Conservation (phyloP, 1,284 basidiomycete genomes). For the Trametes sp. region DNA sequence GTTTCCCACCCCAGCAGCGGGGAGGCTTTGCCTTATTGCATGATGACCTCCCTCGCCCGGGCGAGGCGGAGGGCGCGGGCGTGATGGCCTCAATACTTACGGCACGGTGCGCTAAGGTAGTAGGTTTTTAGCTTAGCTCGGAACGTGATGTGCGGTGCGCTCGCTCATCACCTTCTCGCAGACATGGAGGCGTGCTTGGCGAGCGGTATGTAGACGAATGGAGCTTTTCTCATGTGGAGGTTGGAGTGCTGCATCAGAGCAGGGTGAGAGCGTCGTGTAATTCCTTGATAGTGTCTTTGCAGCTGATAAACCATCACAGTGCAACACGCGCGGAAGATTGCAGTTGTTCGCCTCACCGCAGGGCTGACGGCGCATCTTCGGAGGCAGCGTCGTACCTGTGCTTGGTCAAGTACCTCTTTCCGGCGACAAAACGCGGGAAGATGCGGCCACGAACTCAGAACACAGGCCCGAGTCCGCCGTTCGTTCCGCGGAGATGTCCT, state of each 20-base stretch:
- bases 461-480: conserved; percentile 18
- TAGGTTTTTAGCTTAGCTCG: conserved; percentile 14
- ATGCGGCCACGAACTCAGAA: neutral
- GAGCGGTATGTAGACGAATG: neutral
- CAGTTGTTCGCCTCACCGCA: neutral
- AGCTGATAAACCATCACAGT: conserved; percentile 15
- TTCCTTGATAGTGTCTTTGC: neutral
- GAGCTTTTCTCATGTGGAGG: neutral
- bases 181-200: neutral
- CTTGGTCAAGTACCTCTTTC: neutral
- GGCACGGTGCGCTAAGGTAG: conserved; percentile 6
- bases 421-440: neutral
- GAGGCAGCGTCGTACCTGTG: neutral
- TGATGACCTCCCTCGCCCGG: conserved; percentile 9
- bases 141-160: conserved; percentile 12
- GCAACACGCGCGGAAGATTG: neutral
- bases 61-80: conserved; percentile 5
- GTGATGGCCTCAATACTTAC: conserved; percentile 3
- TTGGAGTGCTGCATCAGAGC: neutral
- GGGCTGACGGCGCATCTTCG: conserved; percentile 9
- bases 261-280: neutral
- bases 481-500: neutral
- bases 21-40: conserved; percentile 30
- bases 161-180: conserved; percentile 9
- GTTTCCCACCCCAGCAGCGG: conserved; percentile 16